Base-by-base conservation (phyloP, 164 flowering plant genomes). In the Vitis amurensis region DNA sequence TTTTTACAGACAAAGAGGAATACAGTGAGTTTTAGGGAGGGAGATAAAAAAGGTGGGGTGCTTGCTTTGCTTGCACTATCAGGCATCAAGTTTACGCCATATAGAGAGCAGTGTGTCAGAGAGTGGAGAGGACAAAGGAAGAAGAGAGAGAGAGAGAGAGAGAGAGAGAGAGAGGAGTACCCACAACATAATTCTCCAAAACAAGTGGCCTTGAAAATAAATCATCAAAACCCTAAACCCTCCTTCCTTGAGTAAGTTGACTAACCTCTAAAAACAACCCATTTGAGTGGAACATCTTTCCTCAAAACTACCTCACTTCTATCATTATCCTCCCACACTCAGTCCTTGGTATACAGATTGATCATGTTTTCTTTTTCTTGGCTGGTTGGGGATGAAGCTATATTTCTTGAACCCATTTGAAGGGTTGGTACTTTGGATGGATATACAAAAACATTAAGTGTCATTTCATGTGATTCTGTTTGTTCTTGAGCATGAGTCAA, bases 11-110 rank as follows among this genome's bases (percentile, higher is more conserved):
- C 67, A 82, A 76, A 74, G 77, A 77, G 76, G 67, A 65, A 65
- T 67, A 57, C 65, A 70, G 68, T 59, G 59, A 37, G 67, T 51
- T 74, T 58, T 56, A 73, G 69, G 59, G 67, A 68, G 23, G 64
- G 59, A 70, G 59, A 68, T 65, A 19, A 64, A 73, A 71, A 80
- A 76, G 67, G 68, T 71, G 57, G 74, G 78, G 82, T 74, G 76
- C 72, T 88, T 88, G 91, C 97, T 92, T 92, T 88, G 94, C 97
- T 91, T 91, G 93, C 92, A 87, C 87, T 87, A 88, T 84, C 92
- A 87, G 92, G 79, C 86, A 92, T 84, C 92, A 80, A 80, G 85
- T 89, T 88, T 89, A 86, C 87, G 82, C 88, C 91, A 88, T 80
- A 71, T 77, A 73, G 81, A 81, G 84, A 73, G 70, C 80, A 75